A percentile compares a stretch with the other conserved stretches of the same genome.
These are phyloP conservation scores for Coemansia sp. DNA, from an alignment of 192 early-diverging fungal species.

Conservation along the genomic window DNA sequence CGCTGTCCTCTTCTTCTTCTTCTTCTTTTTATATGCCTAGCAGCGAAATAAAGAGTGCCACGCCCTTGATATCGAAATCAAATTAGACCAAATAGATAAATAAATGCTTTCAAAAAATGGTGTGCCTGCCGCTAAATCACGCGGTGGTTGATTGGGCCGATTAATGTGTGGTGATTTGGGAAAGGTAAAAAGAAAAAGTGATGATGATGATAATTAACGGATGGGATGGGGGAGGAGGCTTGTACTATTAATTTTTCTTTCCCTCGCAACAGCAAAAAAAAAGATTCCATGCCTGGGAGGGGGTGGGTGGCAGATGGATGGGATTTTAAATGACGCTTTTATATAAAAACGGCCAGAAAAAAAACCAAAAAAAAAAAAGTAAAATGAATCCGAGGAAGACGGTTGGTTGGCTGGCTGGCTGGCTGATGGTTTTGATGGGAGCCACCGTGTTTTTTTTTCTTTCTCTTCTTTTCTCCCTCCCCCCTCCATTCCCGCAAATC, in stretches of 20 bases:
- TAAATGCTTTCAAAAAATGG: background rate
- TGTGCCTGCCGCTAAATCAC: no score
- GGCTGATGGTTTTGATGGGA: background rate
- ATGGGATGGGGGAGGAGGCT: no score
- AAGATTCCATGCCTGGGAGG: no score
- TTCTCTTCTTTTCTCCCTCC: background rate
- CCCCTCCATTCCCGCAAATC: background rate
- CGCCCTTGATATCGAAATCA: background rate
- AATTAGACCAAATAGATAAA: background rate
- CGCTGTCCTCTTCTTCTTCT: no score
- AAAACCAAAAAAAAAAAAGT: background rate
- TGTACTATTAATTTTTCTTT: no score
- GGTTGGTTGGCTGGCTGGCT: background rate
- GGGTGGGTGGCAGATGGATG: no score
- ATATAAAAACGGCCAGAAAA: background rate
- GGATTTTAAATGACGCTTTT: no score
- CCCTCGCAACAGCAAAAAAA: no score
- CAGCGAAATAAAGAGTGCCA: background rate
- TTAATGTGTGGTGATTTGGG: no score
- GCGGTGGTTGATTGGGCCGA: no score
- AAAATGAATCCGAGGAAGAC: background rate
- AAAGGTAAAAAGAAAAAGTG: background rate
- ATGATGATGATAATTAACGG: background rate
- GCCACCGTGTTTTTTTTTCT: background rate
- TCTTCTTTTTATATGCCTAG: no score